A percentile compares a stretch with the other conserved stretches of the same genome.
These are phyloP conservation scores for Acanthamoeba royreba DNA, from an alignment of 208 protist species.

Conservation along the genomic window DNA sequence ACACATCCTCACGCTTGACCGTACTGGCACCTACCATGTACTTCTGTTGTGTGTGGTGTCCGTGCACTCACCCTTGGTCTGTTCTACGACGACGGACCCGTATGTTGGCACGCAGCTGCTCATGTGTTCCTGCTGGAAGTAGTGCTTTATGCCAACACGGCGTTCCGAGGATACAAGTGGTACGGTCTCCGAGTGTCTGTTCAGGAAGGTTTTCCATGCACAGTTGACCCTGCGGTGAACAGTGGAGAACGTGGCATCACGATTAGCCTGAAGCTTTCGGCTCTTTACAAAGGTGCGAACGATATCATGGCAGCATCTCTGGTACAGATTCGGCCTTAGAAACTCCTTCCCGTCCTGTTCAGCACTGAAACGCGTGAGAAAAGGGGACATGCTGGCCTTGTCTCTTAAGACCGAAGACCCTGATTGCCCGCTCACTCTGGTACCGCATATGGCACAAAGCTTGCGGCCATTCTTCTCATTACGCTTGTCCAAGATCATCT, in stretches of 20 bases:
- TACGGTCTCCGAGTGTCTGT: too few species aligned
- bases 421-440: not conserved
- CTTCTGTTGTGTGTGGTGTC: not conserved
- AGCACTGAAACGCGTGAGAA: not conserved
- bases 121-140: slow-evolving; percentile 12
- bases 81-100: not conserved
- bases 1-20: not conserved
- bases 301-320: not conserved
- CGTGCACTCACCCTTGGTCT: not conserved
- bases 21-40: not conserved
- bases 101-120: not conserved
- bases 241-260: not conserved
- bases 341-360: not conserved
- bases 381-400: not conserved
- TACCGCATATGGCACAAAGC: too few species aligned
- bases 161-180: not conserved
- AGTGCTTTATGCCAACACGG: not conserved
- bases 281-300: not conserved
- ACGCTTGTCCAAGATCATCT: not conserved
- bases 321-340: not conserved
- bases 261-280: not conserved
- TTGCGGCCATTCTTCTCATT: too few species aligned
- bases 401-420: not conserved
- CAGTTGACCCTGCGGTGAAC: not conserved
- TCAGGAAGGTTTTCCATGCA: too few species aligned